Evolutionary conservation across 352 stramenopile species (phyloP), one percentile per base, ranked within the genome.

Genomic region (Globisporangium nunn): DNA sequence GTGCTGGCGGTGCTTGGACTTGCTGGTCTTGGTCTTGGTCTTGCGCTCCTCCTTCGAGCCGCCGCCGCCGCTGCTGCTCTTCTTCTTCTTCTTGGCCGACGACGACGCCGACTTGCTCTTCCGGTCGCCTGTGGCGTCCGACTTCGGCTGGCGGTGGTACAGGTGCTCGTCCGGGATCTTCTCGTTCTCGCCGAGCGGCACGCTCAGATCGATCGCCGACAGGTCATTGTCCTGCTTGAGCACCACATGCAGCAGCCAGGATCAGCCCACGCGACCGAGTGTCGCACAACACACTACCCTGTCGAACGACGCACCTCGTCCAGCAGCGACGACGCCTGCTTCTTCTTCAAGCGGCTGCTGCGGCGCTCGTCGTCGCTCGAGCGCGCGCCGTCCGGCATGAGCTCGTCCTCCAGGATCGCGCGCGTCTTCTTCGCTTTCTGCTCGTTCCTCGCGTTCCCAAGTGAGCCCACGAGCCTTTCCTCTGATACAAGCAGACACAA

Each of bases 151-250:
- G 17, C 78, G 76, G 64, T 91, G 79, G 64, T 72, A 88, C 74
- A 95, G 86, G 45, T 91, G 81, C 17, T 86, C 68, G 40, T 93
- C 87, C 4, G 79, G 81, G 59, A 91, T 83, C 61, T 77, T 81
- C 61, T 91, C 81, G 56, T 91, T 63, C 50, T 91, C 73, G 29
- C 78, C 72, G 12, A 93, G 62, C n/a, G 85, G 81, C 18, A 88
- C 75, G 18, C 73, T 87, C 56, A 94, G 69, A 54, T 94, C 85
- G 10, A 94, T 78, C 2, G 81, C 80, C 47, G 82, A 67, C 61
- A 94, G 59, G 50, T 91, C 81, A 18, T 66, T 73, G 40, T 88
- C 79, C 67, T 93, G n/a, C 23, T 23, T 23, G 23, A 23, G 23
- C 1, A 23, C 23, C 31, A 15, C 23, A 15, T 43, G 31, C n/a